Conservation (phyloP, 495 filamentous ascomycete genomes). For the Astrothelium macrocarpum region DNA sequence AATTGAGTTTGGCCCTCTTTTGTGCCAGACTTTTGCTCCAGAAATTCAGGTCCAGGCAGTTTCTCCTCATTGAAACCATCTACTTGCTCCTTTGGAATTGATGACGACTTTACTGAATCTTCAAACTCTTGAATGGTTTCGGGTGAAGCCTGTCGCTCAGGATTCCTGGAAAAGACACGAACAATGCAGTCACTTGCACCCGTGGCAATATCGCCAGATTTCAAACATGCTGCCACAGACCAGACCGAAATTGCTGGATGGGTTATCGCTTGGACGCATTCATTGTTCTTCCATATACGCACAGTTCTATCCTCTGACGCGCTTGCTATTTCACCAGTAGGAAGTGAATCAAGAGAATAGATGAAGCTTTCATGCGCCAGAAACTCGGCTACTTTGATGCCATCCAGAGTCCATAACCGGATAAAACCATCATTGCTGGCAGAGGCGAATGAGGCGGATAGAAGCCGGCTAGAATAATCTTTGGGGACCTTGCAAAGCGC, state of each 20-base stretch:
- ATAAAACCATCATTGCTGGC: conserved; percentile 84
- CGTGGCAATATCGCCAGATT: conserved; percentile 82
- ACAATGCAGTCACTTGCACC: conserved; percentile 85
- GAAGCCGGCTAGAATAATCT: conserved; percentile 62
- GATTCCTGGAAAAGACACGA: conserved; percentile 70
- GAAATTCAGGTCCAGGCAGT: conserved; percentile 74
- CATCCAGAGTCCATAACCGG: conserved; percentile 71
- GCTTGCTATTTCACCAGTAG: conserved; percentile 81
- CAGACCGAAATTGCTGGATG: conserved; percentile 97
- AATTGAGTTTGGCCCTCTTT: conserved; percentile 93
- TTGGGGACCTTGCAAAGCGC: conserved; percentile 74
- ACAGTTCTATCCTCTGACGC: conserved; percentile 89
- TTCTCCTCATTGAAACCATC: conserved; percentile 81
- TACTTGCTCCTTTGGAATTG: conserved; percentile 76
- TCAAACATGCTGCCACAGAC: conserved; percentile 69
- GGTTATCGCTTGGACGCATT: conserved; percentile 91
- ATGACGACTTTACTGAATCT: conserved; percentile 65
- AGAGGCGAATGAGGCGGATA: conserved; percentile 82
- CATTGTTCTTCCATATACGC: conserved; percentile 68
- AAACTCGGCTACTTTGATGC: conserved; percentile 60
- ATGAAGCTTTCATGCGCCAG: conserved; percentile 92
- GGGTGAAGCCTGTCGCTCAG: conserved; percentile 57
- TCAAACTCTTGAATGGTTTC: conserved; percentile 58
- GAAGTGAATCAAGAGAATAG: conserved; percentile 69
- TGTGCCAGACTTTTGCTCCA: conserved; percentile 66